Evolutionary conservation across 2,329 filamentous ascomycete species (phyloP).

Genomic region (Aureobasidium subglaciale): DNA sequence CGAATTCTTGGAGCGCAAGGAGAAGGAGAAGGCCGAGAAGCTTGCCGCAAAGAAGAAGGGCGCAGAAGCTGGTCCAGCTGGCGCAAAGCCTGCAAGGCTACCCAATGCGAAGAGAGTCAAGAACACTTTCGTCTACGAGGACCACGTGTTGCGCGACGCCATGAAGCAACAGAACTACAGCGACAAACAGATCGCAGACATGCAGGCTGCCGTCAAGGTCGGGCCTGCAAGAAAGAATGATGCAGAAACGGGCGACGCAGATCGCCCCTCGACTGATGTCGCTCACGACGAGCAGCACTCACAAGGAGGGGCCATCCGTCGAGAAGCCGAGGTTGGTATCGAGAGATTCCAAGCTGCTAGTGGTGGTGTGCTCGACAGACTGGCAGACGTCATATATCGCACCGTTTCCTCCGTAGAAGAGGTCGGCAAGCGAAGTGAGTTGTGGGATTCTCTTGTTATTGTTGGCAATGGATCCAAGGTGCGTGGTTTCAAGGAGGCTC

Average conservation of each 20-base stretch:
- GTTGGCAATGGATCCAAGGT: constrained; percentile 77
- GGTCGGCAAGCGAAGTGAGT: constrained; percentile 71
- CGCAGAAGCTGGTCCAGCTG: constrained; percentile 47
- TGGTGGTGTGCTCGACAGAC: constrained; percentile 69
- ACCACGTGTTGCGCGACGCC: constrained; percentile 49
- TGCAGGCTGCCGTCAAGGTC: constrained; percentile 46
- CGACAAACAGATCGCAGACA: constrained; percentile 41
- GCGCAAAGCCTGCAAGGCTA: constrained; percentile 53
- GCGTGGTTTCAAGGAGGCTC: constrained; percentile 77
- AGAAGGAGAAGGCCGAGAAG: constrained; percentile 68
- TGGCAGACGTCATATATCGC: constrained; percentile 76
- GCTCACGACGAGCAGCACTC: constrained; percentile 21
- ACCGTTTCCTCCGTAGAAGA: constrained; percentile 78
- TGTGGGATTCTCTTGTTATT: constrained; percentile 89
- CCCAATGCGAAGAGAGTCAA: constrained; percentile 66
- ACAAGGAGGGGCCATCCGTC: constrained; percentile 32
- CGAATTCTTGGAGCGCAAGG: constrained; percentile 62
- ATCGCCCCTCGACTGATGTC: constrained; percentile 18
- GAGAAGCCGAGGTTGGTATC: constrained; percentile 68
- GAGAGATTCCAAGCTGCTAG: constrained; percentile 63
- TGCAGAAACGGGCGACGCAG: constrained; percentile 20
- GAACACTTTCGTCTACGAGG: constrained; percentile 68
- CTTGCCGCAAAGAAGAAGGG: constrained; percentile 51
- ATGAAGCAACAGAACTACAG: constrained; percentile 45
- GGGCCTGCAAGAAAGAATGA: constrained; percentile 35